These are phyloP conservation scores for Penicillium egyptiacum DNA, from an alignment of 495 filamentous ascomycete genomes.

Conservation along the genomic window DNA sequence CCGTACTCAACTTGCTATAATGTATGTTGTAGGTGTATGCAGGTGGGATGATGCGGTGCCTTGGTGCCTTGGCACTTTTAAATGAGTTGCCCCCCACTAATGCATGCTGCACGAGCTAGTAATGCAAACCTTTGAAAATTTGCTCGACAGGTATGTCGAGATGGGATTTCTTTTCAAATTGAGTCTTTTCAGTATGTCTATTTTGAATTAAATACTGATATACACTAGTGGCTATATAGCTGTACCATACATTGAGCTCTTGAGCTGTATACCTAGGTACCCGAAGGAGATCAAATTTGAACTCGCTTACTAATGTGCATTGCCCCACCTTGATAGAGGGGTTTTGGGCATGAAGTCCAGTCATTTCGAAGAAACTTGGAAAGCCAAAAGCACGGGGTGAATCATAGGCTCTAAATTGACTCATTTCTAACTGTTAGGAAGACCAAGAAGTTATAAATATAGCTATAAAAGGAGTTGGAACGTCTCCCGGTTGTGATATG, in stretches of 20 bases:
- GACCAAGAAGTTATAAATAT: neutral
- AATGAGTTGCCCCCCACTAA: conserved; percentile 6
- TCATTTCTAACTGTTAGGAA: neutral
- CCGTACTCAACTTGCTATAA: neutral
- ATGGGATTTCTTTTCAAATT: no score
- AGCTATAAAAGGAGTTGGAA: neutral
- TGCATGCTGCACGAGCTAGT: conserved; percentile 9
- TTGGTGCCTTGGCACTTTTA: neutral
- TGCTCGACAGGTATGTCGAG: neutral
- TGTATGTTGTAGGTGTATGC: neutral
- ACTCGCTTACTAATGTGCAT: conserved; percentile 3
- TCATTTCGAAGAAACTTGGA: neutral
- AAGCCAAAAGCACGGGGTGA: neutral
- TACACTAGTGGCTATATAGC: neutral
- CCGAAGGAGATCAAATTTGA: neutral
- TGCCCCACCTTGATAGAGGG: conserved; percentile 15
- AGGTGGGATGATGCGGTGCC: neutral
- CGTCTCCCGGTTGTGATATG: neutral
- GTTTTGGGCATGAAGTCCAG: conserved; percentile 4
- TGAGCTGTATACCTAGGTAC: neutral
- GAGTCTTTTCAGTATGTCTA: no score
- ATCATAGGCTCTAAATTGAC: conserved; percentile 2
- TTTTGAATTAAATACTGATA: neutral
- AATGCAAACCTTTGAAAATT: conserved; percentile 1
- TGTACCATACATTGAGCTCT: conserved; percentile 2